Evolutionary conservation across 192 early-diverging fungal genomes (phyloP), one percentile per base, ranked within the genome.

Genomic region (Rhizoclosmatium globosum): DNA sequence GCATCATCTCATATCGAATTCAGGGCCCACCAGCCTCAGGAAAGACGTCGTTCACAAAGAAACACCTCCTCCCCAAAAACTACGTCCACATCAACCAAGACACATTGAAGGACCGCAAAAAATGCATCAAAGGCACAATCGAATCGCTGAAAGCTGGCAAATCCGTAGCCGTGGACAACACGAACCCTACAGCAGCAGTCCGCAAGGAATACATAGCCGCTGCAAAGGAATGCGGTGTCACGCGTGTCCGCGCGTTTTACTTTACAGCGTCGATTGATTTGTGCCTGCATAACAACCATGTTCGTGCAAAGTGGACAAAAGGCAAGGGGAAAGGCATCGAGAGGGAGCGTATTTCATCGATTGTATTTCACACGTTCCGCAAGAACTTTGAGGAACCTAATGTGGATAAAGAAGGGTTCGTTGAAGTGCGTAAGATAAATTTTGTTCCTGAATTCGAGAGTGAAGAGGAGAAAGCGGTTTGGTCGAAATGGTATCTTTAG

Each of bases 81-180:
- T 94, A 94, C 71, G 86, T 87, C 45, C 88, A 90, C 50, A 86
- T 97, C 74, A 97, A 96, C 76, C 91, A 95, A 89, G 96, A 97
- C 80, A 90, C 86, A 4, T 84, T 96, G 4, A 94, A 93, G 79
- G 91, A 92, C 19, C 81, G 84, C 17, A 90, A 92, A n/a, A 93
- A 93, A 72, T 98, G 97, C 81, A 46, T 93, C 9, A 82, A 84
- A 17, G 87, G 83, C 2, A 85, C 85, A 3, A 81, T 85, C 43
- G 74, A 86, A 21, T 87, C 88, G 4, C 74, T 98, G 9, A 43
- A 73, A 39, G 67, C 76, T 17, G 87, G 89, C 3, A 83, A 87
- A 47, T 81, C 84, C 1, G 92, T 93, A 3, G 93, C 96, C 9
- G 88, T 99, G 15, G 96, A 94, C 76, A 95, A 95, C 80, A 99